These are phyloP conservation scores for Rhypophila decipiens DNA, from an alignment of 495 filamentous ascomycete species.

Conservation along the genomic window DNA sequence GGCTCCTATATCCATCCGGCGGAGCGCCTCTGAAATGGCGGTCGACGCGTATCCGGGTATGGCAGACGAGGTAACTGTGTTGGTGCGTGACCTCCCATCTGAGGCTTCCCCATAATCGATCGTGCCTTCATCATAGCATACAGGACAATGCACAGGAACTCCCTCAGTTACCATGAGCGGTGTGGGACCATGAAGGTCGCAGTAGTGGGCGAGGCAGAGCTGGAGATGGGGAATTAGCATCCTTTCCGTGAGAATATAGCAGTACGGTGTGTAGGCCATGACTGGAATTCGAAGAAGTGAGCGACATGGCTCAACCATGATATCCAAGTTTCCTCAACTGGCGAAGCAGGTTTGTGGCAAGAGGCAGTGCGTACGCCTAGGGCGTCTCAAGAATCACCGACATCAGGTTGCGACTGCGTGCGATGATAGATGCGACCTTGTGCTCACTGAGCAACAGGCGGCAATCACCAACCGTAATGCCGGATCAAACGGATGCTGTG, in stretches of 20 bases:
- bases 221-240: conserved; percentile 44
- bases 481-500: conserved; percentile 2
- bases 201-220: conserved; percentile 95
- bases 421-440: no score
- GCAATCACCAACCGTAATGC: background rate
- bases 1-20: conserved; percentile 31
- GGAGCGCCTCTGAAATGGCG: conserved; percentile 33
- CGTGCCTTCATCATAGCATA: conserved; percentile 55
- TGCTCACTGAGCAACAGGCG: background rate
- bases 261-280: no score
- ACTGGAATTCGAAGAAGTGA: no score
- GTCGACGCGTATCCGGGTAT: conserved; percentile 25
- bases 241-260: conserved; percentile 6
- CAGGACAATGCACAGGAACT: conserved; percentile 66
- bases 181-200: conserved; percentile 90
- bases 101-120: conserved; percentile 2
- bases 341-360: background rate
- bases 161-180: conserved; percentile 93
- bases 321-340: background rate
- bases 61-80: conserved; percentile 17
- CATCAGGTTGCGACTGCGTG: no score
- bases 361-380: background rate
- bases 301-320: background rate
- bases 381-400: no score
- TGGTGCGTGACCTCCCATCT: conserved; percentile 28